These are phyloP conservation scores for Eucalyptus cloeziana DNA, from an alignment of 345 rosid genomes.

Conservation along the genomic window DNA sequence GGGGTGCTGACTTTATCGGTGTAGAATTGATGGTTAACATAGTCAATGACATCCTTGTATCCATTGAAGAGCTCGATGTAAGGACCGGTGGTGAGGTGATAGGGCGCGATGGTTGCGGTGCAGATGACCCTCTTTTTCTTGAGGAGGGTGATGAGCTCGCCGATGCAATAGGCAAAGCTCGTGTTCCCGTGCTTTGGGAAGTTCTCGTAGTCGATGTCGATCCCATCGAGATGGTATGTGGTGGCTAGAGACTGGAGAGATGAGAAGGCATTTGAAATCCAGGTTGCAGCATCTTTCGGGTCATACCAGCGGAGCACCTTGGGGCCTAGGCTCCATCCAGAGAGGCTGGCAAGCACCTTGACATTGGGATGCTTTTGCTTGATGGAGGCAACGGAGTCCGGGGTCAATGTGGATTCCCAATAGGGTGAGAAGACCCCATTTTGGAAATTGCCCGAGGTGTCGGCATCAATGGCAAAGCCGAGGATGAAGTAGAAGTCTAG, in stretches of 20 bases:
- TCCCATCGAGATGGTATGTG: slow-evolving; percentile 39
- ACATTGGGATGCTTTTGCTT: slow-evolving; percentile 21
- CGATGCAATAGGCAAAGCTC: slow-evolving; percentile 29
- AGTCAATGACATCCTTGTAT: slow-evolving; percentile 23
- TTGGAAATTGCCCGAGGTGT: slow-evolving; percentile 19
- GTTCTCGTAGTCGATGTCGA: slow-evolving; percentile 43
- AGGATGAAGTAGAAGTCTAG: slow-evolving; percentile 43
- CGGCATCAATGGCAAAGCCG: slow-evolving; percentile 38
- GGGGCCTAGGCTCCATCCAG: slow-evolving; percentile 39
- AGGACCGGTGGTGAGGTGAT: background rate
- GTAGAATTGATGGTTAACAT: slow-evolving; percentile 46
- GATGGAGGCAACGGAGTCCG: slow-evolving; percentile 8
- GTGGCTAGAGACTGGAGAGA: slow-evolving; percentile 14
- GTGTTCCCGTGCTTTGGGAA: slow-evolving; percentile 5
- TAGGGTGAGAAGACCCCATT: slow-evolving; percentile 32
- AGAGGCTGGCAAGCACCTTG: slow-evolving; percentile 33
- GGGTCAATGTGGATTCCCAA: slow-evolving; percentile 24
- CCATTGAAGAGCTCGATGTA: slow-evolving; percentile 16
- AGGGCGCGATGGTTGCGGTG: slow-evolving; percentile 35
- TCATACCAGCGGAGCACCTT: slow-evolving; percentile 30
- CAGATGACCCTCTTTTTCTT: slow-evolving; percentile 24
- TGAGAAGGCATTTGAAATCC: slow-evolving; percentile 39
- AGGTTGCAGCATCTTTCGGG: slow-evolving; percentile 8
- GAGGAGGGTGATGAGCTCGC: slow-evolving; percentile 28
- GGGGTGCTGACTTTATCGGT: slow-evolving; percentile 28